Base-by-base conservation (phyloP, 2,329 filamentous ascomycete species). In the Pyrenophora seminiperda region DNA sequence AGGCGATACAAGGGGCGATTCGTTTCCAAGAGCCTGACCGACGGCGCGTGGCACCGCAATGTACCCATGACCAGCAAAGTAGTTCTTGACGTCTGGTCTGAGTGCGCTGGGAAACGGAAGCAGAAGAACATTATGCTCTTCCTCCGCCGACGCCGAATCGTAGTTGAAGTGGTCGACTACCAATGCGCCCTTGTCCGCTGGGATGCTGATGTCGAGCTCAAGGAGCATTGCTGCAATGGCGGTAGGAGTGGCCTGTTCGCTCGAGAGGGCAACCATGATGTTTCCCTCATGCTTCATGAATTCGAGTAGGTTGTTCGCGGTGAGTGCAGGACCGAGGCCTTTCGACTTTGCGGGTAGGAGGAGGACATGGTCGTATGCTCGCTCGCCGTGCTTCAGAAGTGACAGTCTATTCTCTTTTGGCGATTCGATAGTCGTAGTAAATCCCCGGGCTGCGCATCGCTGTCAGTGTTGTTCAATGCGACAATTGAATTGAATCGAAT, bases 131-230 rank as follows among this genome's bases (percentile, higher is more conserved):
- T 97, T 91, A 75, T 99, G 94, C 68, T 86, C 83, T 58, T 97
- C 91, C 41, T 85, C 70, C 4, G 93, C 88, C 32, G 88, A 90
- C 24, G 83, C 63, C 48, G 82, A 80, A 68, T 97, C 93, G 76
- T 94, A 94, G 78, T 90, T 89, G 84, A 97, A 97, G 79, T 99
- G 94, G 76, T 97, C 94, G 54, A 97, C 87, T 5, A 96, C 88
- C 50, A 93, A 79, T 49, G 90, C 86, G 47, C 88, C 90, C 67
- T 92, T 90, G 75, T 96, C 93, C 29, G 84, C 77, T 31, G 94
- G 90, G n/a, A 97, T 83, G 61, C 86, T 81, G 67, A 99, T 89
- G 70, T 97, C 93, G 72, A 97, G 81, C 76, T 97, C 91, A 66
- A 89, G 79, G 42, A 97, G 88, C 48, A 96, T 81, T 33, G 88